Evolutionary conservation across 352 stramenopile species (phyloP).

Genomic region (Paralagenidium karlingii): DNA sequence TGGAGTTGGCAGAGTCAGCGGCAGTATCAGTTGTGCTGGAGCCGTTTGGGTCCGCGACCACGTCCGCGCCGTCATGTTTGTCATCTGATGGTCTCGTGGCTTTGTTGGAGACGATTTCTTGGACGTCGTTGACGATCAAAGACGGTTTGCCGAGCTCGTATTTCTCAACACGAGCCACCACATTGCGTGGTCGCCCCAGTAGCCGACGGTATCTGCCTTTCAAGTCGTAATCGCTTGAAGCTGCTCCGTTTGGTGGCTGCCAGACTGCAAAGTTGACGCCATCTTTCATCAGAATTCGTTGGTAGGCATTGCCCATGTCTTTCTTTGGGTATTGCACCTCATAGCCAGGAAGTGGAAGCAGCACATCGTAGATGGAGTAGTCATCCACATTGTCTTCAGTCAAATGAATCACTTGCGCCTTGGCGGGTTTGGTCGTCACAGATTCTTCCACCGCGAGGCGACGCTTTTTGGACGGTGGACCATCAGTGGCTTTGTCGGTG

Average conservation of each 20-base stretch:
- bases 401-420: constrained; percentile 34
- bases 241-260: constrained; percentile 4
- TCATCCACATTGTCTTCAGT: constrained; percentile 73
- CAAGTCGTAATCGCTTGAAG: constrained; percentile 48
- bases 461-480: constrained; percentile 15
- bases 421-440: no score
- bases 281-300: constrained; percentile 15
- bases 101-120: constrained; percentile 10
- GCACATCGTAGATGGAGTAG: constrained; percentile 89
- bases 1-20: no score
- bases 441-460: constrained; percentile 2
- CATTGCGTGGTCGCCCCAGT: constrained; percentile 49
- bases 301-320: constrained; percentile 19
- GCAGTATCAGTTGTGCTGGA: no score
- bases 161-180: constrained; percentile 49
- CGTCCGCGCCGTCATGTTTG: not conserved
- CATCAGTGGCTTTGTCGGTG: constrained; percentile 21
- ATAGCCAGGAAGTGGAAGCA: constrained; percentile 89
- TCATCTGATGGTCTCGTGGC: not conserved
- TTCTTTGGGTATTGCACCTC: constrained; percentile 80
- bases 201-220: constrained; percentile 79
- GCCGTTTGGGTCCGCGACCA: no score
- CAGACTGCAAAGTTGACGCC: constrained; percentile 18
- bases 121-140: constrained; percentile 77
- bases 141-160: constrained; percentile 72